Evolutionary conservation across 2,329 filamentous ascomycete species (phyloP), one percentile per base, ranked within the genome.

Genomic region (Pleoardoris graminearum): DNA sequence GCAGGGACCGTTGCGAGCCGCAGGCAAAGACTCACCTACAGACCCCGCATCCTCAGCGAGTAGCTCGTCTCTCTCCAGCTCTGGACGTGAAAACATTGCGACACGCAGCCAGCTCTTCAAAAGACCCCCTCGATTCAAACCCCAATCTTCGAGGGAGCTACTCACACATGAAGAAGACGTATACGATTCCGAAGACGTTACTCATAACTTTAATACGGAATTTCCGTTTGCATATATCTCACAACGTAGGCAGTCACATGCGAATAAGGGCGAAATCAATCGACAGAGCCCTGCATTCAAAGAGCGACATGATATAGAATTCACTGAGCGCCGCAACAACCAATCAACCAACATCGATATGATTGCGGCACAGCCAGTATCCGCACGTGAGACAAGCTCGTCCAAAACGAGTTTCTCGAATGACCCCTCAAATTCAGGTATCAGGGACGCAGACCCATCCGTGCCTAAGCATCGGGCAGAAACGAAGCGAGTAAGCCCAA

Each of bases 381-480:
- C 53, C 17, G 35, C n/a, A 8, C 30, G 30, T 4, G 66, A 68
- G 33, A 63, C 59, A 6, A 63, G 61, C 45, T 67, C 88, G 61
- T 89, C 87, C 0, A 86, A 86, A 43, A 66, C 73, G n/a, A 74
- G 73, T 36, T 76, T 75, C 10, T 64, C 64, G 6, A 72, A 68
- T 42, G 67, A 69, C 37, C 58, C 58, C 4, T 56, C 64, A n/a
- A 57, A 53, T 8, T 51, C 61, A 30, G 61, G 53, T 4, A 38
- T 57, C 16, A 60, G 50, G 42, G 61, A 60, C 22, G 63, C 66
- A 16, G 54, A 62, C n/a, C 65, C 67, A 2, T 57, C 78, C 8
- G 73, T 70, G 36, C 85, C 85, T 1, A 80, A 81, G 19, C 80
- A 85, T 21, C 81, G 81, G 12, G 78, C 81, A 6, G 86, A 88